Base-by-base conservation (phyloP, 2,329 filamentous ascomycete genomes). In the Herpotrichia juniperi region DNA sequence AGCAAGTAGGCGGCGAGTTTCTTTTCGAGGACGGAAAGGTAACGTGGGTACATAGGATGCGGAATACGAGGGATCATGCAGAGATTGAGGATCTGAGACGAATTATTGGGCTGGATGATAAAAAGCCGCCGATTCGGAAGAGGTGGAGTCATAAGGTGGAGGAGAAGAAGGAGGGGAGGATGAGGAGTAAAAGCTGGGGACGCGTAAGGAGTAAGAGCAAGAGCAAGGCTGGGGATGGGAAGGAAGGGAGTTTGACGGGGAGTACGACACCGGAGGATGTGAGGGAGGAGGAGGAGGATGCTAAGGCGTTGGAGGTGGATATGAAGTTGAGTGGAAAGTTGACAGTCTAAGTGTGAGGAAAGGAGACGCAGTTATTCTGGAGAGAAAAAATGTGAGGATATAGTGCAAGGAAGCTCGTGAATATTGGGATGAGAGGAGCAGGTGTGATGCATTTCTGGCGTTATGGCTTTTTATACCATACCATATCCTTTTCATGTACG, bases 21-120 rank as follows among this genome's bases (percentile, higher is more conserved):
- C 69, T 93, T n/a, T 91, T 91, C 58, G 87, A 90, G 64, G 78
- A 83, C 64, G 88, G 89, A 74, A 77, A 76, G 48, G 82, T 90
- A 24, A 86, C 84, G 1, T 96, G 91, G 90, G 92, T 88, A 63
- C 89, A 93, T 74, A 81, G 90, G 24, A 96, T 96, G 90, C 80
- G 80, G 67, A 89, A 84, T 51, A 93, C 90, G 11, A 78, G 90
- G 43, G 90, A 93, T 60, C 91, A 96, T 67, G 83, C 83, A 1
- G 89, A 92, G 76, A 78, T 93, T 1, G 79, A 81, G 0, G 86
- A 87, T 69, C 63, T 92, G 49, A 83, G 85, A 74, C 78, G 83
- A 61, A 72, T 90, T 11, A 69, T 91, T 40, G 87, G 87, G 0
- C 46, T 74, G 17, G 64, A 71, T 35, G 65, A 49, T 6, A 54